These are phyloP conservation scores for Diaporthe ilicicola DNA, from an alignment of 2,329 filamentous ascomycete species.

Conservation along the genomic window DNA sequence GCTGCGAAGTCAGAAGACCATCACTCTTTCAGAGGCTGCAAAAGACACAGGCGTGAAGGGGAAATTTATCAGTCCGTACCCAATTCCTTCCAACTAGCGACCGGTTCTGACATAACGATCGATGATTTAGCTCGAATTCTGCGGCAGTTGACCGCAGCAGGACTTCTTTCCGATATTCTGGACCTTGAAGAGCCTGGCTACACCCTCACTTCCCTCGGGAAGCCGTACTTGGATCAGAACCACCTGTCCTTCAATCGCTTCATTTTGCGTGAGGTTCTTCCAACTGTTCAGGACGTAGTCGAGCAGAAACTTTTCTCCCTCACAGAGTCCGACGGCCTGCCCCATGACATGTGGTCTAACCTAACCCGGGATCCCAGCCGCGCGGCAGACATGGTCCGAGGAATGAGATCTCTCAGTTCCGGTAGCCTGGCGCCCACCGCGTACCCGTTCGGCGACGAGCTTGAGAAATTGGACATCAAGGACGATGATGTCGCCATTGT, in stretches of 20 bases:
- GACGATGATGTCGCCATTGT: conserved; percentile 15
- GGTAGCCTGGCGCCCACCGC: conserved; percentile 6
- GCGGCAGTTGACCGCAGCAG: conserved; percentile 12
- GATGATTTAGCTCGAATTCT: neutral
- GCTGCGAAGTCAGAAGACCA: neutral
- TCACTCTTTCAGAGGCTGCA: neutral
- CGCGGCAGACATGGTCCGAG: conserved; percentile 6
- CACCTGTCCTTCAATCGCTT: conserved; percentile 11
- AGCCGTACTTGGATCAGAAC: conserved; percentile 4
- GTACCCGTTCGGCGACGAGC: conserved; percentile 10
- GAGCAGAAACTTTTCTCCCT: neutral
- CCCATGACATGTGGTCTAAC: neutral
- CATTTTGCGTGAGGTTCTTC: neutral
- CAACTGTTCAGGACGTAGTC: neutral
- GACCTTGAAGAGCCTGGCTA: neutral
- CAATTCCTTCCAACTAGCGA: neutral
- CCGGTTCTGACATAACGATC: neutral
- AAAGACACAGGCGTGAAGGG: neutral
- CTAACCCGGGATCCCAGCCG: neutral
- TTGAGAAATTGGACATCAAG: neutral
- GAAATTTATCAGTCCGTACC: neutral
- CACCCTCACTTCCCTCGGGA: neutral
- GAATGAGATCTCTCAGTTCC: conserved; percentile 16
- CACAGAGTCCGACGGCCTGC: neutral
- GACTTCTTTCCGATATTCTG: neutral